These are phyloP conservation scores for Primulina huaijiensis DNA, from an alignment of 257 asterid species.

Conservation along the genomic window DNA sequence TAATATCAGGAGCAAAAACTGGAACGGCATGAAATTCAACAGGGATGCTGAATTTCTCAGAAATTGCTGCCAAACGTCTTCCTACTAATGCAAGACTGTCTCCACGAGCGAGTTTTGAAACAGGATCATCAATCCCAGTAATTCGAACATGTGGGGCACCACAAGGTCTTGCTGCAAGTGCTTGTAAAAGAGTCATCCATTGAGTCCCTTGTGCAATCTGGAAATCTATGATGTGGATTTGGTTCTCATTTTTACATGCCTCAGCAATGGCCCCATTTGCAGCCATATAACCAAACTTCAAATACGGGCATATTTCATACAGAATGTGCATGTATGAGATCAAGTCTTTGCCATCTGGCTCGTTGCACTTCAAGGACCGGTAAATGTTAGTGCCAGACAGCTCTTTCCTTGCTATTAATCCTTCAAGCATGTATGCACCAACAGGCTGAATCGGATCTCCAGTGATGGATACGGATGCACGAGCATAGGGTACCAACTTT, in stretches of 20 bases:
- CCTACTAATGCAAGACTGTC: conserved; percentile 57
- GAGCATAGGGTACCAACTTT: conserved; percentile 44
- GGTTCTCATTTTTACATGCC: conserved; percentile 72
- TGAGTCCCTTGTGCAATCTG: conserved; percentile 94
- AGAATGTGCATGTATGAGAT: conserved; percentile 81
- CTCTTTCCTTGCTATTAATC: conserved; percentile 75
- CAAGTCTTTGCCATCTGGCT: conserved; percentile 68
- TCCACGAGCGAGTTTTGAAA: conserved; percentile 77
- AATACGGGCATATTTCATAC: conserved; percentile 83
- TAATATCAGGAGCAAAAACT: conserved; percentile 63
- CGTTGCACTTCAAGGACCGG: conserved; percentile 66
- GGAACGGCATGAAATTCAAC: conserved; percentile 85
- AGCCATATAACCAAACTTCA: conserved; percentile 93
- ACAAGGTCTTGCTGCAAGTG: conserved; percentile 86
- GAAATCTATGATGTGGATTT: conserved; percentile 81
- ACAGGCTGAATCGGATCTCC: conserved; percentile 96
- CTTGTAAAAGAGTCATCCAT: conserved; percentile 89
- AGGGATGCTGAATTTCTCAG: conserved; percentile 60
- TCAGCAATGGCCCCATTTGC: conserved; percentile 97
- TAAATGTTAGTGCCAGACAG: conserved; percentile 78
- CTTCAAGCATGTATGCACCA: conserved; percentile 90
- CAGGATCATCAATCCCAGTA: conserved; percentile 91
- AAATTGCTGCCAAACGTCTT: conserved; percentile 50
- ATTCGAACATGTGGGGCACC: conserved; percentile 88
- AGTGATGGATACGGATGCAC: conserved; percentile 57